Base-by-base conservation (phyloP, 345 rosid species). In the Moringa oleifera region DNA sequence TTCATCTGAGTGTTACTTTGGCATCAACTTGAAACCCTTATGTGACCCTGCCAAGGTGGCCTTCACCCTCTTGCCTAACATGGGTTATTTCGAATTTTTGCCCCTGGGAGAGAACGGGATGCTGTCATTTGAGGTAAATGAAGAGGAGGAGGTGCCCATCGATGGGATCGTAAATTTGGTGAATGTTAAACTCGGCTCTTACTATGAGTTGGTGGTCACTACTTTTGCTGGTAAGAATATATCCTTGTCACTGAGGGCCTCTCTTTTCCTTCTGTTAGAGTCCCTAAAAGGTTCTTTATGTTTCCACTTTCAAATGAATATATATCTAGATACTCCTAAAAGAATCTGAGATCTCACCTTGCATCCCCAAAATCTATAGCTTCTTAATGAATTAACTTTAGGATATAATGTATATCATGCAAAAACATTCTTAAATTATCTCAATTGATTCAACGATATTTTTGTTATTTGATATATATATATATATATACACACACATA, bases 1-100 rank as follows among this genome's bases (percentile, higher is more conserved):
- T 57, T 82, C 91, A 19, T 85, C 91, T 2, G 91, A 85, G 75
- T 80, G 84, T 60, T 85, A 85, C 71, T 79, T 85, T 23, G 91
- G 91, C 20, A 80, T 85, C 71, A 85, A 85, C 74, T 60, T 85
- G 80, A 80, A 71, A 37, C 91, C 91, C 33, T 60, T 85, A 55
- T 77, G 79, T 57, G 68, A 79, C 57, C 91, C 91, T 23, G 71
- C 74, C 17, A 82, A 85, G 9, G 88, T 83, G 15, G 67, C 77
- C 7, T 85, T 77, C 63, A 85, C 91, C 23, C 76, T 85, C 19
- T 50, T 85, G 80, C 88, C 91, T 22, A 83, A 81, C 64, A 85
- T 85, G 91, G 61, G 83, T 51, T 85, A 80, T 68, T 85, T 69
- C 55, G 88, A 85, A 70, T 85, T 85, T 55, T 75, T 85, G 28